Percentiles rank a stretch among this genome's conserved stretches.
Conservation (phyloP, 164 flowering plant species). For the Magnolia officinalis region DNA sequence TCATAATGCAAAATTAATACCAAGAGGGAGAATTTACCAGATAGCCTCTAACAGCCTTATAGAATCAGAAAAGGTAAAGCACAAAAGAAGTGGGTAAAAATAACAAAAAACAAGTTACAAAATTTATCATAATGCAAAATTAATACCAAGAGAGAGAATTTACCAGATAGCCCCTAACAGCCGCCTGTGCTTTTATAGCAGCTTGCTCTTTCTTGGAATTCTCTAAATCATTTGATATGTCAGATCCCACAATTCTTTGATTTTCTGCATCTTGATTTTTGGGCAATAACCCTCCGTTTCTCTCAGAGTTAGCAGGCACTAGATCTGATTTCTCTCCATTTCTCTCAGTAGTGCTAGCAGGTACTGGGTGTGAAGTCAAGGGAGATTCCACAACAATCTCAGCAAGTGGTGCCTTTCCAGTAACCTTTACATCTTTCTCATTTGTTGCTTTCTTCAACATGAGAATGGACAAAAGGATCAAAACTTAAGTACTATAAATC, state of each 20-base stretch:
- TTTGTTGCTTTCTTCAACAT: conserved; percentile 29
- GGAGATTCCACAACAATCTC: conserved; percentile 21
- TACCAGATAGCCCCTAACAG: conserved; percentile 90
- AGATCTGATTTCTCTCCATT: conserved; percentile 23
- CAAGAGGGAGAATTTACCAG: conserved; percentile 43
- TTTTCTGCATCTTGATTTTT: conserved; percentile 29
- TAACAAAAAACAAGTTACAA: background rate
- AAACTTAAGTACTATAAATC: background rate
- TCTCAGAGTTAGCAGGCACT: conserved; percentile 19
- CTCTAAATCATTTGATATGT: conserved; percentile 35
- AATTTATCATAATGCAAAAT: background rate
- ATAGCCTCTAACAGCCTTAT: conserved; percentile 67
- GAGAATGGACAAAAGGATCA: background rate
- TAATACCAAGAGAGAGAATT: conserved; percentile 2
- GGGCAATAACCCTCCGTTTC: conserved; percentile 13
- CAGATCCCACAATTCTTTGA: conserved; percentile 17
- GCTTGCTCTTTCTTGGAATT: conserved; percentile 46
- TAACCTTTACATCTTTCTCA: conserved; percentile 30
- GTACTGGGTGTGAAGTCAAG: conserved; percentile 17
- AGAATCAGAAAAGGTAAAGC: too few species aligned
- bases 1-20: background rate
- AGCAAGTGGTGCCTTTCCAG: conserved; percentile 26
- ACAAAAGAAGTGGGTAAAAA: too few species aligned
- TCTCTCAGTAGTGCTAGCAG: conserved; percentile 14
- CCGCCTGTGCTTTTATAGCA: conserved; percentile 74